phyloP scores from a whole-genome alignment of 371 early-diverging fungal genomes.

The Saksenaea oblongispora region DNA sequence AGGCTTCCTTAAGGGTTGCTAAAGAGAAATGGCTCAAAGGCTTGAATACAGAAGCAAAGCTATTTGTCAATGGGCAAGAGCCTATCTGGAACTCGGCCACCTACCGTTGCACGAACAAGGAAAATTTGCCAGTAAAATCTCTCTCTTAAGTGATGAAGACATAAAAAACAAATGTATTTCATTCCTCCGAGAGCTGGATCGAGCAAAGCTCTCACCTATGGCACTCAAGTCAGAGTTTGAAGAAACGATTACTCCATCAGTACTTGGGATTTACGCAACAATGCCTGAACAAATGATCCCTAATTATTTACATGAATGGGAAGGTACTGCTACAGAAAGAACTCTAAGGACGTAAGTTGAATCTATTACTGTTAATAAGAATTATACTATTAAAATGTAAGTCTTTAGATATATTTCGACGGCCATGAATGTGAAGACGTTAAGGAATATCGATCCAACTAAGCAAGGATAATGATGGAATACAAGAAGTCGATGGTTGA shows the following conservation, averaged over 20 bases:
- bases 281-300: too few species aligned
- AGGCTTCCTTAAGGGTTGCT: neutral
- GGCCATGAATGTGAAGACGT: too few species aligned
- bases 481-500: too few species aligned
- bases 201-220: neutral
- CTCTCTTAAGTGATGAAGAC: slow-evolving; percentile 3
- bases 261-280: too few species aligned
- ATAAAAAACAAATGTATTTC: neutral
- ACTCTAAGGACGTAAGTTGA: too few species aligned
- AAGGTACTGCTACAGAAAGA: too few species aligned
- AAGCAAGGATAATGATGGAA: too few species aligned
- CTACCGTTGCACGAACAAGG: neutral
- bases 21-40: neutral
- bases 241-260: neutral
- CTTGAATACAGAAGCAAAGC: neutral
- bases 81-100: neutral
- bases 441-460: too few species aligned
- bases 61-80: neutral
- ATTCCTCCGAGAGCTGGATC: neutral
- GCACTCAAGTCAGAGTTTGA: neutral
- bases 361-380: too few species aligned
- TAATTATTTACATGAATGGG: too few species aligned
- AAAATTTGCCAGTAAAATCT: neutral
- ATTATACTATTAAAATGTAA: too few species aligned
- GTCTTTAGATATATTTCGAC: too few species aligned